Percentiles rank a stretch among this genome's conserved stretches.
Evolutionary conservation across 805 yeast species (phyloP).

Genomic region (Ogataea saltuana): DNA sequence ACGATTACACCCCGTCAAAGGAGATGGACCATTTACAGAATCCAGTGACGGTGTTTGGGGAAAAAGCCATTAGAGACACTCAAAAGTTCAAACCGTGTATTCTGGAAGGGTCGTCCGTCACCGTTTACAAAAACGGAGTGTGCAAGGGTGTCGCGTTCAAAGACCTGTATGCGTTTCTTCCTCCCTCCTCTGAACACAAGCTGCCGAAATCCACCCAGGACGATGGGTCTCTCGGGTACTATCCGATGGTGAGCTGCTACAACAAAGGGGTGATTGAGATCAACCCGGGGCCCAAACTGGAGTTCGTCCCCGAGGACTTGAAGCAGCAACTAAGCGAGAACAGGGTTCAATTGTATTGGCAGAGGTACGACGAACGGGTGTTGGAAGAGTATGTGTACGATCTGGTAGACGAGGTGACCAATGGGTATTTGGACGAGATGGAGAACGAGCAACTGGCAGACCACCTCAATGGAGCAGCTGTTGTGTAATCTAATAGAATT

Average conservation of each 20-base stretch:
- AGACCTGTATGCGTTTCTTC: constrained; percentile 71
- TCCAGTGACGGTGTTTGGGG: constrained; percentile 72
- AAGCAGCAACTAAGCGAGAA: constrained; percentile 26
- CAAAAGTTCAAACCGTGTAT: constrained; percentile 48
- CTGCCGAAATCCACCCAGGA: constrained; percentile 49
- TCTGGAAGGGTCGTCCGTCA: constrained; percentile 58
- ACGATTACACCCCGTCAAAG: constrained; percentile 71
- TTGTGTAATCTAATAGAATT: constrained; percentile 10
- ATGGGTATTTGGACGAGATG: constrained; percentile 47
- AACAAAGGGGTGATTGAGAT: constrained; percentile 74
- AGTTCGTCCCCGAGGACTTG: constrained; percentile 42
- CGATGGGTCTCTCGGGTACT: constrained; percentile 88
- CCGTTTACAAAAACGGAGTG: constrained; percentile 77
- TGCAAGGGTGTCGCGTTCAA: constrained; percentile 64
- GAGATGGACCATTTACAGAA: constrained; percentile 72
- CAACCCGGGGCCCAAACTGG: constrained; percentile 67
- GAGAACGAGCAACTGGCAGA: constrained; percentile 21
- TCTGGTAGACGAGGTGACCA: constrained; percentile 79
- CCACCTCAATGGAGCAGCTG: too few relatives aligned
- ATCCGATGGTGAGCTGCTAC: constrained; percentile 84
- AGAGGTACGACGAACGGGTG: constrained; percentile 65
- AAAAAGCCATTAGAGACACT: constrained; percentile 57
- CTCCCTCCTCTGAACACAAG: constrained; percentile 66
- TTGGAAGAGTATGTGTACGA: constrained; percentile 86
- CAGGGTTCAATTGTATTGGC: constrained; percentile 51